Evolutionary conservation across 1,139 yeast genomes (phyloP).

Genomic region (Meyerozyma guilliermondii): DNA sequence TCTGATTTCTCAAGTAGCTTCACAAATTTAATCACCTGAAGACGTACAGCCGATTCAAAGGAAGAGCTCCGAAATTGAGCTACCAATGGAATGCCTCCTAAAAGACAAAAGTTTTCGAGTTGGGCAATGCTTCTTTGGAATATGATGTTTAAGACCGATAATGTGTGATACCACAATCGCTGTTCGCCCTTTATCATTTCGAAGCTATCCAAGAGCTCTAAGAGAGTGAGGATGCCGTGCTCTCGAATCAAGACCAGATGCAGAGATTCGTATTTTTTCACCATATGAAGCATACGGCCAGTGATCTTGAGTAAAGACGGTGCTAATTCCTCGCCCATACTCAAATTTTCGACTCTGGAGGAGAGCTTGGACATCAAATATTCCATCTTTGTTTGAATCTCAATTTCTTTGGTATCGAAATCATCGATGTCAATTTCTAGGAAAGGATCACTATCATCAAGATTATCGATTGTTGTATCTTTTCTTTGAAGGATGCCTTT

Average conservation of each 20-base stretch:
- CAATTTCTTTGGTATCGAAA: slow-evolving; percentile 41
- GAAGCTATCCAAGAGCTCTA: slow-evolving; percentile 43
- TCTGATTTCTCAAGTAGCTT: slow-evolving; percentile 32
- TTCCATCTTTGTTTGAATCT: slow-evolving; percentile 41
- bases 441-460: slow-evolving; percentile 33
- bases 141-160: slow-evolving; percentile 37
- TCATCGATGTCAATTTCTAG: slow-evolving; percentile 34
- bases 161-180: slow-evolving; percentile 35
- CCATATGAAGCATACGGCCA: slow-evolving; percentile 37
- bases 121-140: slow-evolving; percentile 31
- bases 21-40: slow-evolving; percentile 43
- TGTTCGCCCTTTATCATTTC: slow-evolving; percentile 27
- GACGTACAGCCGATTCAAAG: slow-evolving; percentile 31
- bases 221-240: slow-evolving; percentile 45
- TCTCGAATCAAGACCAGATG: slow-evolving; percentile 41
- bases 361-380: slow-evolving; percentile 31
- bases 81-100: slow-evolving; percentile 55
- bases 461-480: not conserved
- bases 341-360: slow-evolving; percentile 27
- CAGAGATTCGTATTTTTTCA: slow-evolving; percentile 38
- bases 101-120: slow-evolving; percentile 47
- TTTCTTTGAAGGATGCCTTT: slow-evolving; percentile 5
- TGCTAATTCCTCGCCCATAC: slow-evolving; percentile 27
- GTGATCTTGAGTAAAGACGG: slow-evolving; percentile 31
- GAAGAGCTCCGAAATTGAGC: slow-evolving; percentile 38